These are phyloP conservation scores for Xylariaceae sp. DNA, from an alignment of 2,329 filamentous ascomycete species.

Conservation along the genomic window DNA sequence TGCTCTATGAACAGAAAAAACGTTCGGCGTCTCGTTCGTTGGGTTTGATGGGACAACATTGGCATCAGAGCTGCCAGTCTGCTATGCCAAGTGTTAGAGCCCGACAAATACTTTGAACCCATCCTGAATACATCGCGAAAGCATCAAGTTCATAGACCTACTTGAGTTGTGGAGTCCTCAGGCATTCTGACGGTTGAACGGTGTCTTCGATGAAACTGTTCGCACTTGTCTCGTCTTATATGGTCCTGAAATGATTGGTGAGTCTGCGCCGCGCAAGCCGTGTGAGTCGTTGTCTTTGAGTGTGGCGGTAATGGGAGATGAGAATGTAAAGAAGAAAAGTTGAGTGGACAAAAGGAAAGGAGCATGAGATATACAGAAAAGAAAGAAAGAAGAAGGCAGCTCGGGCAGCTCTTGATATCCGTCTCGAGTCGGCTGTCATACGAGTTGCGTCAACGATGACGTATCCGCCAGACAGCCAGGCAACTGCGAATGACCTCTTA, in stretches of 20 bases:
- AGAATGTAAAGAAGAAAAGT: not conserved
- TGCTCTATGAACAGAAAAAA: constrained; percentile 47
- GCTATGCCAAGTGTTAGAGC: constrained; percentile 2
- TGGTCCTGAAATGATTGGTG: not conserved
- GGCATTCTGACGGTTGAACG: constrained; percentile 25
- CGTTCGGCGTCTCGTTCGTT: constrained; percentile 29
- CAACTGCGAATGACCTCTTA: not conserved
- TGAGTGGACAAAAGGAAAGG: not conserved
- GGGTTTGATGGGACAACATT: constrained; percentile 37
- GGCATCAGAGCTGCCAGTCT: constrained; percentile 32
- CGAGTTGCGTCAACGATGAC: constrained; percentile 29
- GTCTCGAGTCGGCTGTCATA: constrained; percentile 13
- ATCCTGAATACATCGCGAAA: not conserved
- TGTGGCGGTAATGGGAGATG: not conserved
- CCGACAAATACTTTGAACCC: not conserved
- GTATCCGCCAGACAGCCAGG: constrained; percentile 16
- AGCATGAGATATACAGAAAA: not conserved
- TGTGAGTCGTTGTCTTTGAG: not conserved
- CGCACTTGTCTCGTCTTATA: not conserved
- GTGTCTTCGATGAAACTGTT: not conserved
- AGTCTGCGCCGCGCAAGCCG: not conserved
- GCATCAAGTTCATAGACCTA: constrained; percentile 15
- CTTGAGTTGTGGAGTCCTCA: constrained; percentile 24
- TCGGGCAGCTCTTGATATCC: not conserved
- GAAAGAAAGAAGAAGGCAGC: not conserved